phyloP scores from a whole-genome alignment of 2,329 filamentous ascomycete species.

The Tolypocladium inflatum region DNA sequence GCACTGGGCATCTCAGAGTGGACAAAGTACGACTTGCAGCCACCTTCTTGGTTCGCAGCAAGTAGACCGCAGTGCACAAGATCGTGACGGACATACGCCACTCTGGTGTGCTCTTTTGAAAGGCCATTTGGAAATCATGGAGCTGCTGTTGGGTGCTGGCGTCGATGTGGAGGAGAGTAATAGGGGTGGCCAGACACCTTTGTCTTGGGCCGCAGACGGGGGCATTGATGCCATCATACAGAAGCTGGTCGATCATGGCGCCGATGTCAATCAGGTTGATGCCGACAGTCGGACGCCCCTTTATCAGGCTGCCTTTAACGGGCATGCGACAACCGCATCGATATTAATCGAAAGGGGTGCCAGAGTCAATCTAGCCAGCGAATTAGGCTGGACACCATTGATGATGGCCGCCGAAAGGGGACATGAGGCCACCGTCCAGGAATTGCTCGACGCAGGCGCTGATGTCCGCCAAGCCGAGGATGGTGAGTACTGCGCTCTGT shows the following conservation, averaged over 20 bases:
- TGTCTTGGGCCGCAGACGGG: background rate
- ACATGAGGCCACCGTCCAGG: background rate
- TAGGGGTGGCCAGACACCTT: background rate
- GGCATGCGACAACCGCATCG: background rate
- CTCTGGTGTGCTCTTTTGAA: background rate
- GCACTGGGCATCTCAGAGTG: conserved; percentile 1
- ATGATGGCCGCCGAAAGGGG: background rate
- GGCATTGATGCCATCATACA: conserved; percentile 6
- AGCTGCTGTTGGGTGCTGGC: conserved; percentile 4
- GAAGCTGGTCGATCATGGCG: conserved; percentile 3
- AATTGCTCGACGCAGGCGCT: background rate
- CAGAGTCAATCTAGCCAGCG: background rate
- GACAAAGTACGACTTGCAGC: background rate
- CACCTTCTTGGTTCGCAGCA: background rate
- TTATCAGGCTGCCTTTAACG: background rate
- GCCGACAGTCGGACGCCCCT: background rate
- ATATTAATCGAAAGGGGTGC: background rate
- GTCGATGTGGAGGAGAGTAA: conserved; percentile 2
- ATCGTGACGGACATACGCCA: background rate
- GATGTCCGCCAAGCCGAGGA: background rate
- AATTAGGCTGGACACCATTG: background rate
- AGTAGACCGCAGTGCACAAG: background rate
- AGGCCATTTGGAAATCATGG: conserved; percentile 5
- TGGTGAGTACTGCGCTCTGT: rapidly evolving
- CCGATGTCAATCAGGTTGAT: background rate